Percentiles rank a stretch among this genome's conserved stretches.
Evolutionary conservation across 116 monocot genomes (phyloP).

Genomic region (Iris pallida): DNA sequence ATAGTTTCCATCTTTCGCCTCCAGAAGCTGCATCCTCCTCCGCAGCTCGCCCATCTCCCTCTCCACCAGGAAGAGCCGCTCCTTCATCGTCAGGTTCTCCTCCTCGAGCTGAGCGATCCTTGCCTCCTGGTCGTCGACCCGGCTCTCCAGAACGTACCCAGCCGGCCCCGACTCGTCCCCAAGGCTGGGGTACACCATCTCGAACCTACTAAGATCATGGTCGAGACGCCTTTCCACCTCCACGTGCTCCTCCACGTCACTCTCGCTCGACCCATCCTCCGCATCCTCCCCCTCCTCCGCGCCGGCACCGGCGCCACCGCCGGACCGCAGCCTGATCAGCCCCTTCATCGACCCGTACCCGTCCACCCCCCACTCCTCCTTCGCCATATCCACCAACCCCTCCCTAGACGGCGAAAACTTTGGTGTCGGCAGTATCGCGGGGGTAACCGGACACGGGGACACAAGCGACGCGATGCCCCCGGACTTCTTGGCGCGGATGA

Average conservation of each 20-base stretch:
- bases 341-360: constrained; percentile 98
- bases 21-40: constrained; percentile 30
- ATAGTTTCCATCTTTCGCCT: constrained; percentile 11
- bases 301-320: constrained; percentile 16
- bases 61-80: constrained; percentile 51
- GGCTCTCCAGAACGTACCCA: constrained; percentile 13
- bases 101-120: constrained; percentile 45
- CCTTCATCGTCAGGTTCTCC: constrained; percentile 50
- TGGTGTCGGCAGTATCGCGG: constrained; percentile 84
- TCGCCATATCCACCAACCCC: constrained; percentile 86
- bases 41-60: constrained; percentile 46
- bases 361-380: constrained; percentile 97
- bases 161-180: constrained; percentile 19
- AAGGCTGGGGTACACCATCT: constrained; percentile 69
- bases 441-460: constrained; percentile 83
- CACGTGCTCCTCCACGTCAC: constrained; percentile 86
- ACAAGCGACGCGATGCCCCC: constrained; percentile 88
- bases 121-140: constrained; percentile 36
- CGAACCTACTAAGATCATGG: constrained; percentile 86
- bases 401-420: constrained; percentile 76
- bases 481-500: constrained; percentile 89
- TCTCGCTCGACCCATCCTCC: constrained; percentile 64
- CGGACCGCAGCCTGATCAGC: constrained; percentile 68
- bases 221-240: constrained; percentile 85
- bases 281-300: constrained; percentile 29